Evolutionary conservation across 129 eudicot genomes (phyloP).

Genomic region (Centella asiatica): DNA sequence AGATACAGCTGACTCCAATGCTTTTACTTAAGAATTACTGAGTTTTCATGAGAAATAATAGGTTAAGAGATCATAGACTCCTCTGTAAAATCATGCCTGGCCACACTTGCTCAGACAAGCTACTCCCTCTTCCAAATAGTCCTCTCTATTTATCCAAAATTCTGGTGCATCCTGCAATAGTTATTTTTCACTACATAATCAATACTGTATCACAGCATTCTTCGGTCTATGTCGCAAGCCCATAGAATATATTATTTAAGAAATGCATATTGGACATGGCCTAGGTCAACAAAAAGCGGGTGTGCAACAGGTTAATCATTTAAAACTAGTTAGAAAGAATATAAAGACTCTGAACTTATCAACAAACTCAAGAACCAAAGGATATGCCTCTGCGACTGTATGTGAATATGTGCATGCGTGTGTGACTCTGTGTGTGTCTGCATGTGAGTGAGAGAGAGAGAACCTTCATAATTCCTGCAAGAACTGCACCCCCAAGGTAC

Average conservation of each 20-base stretch:
- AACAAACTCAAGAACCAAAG: not conserved
- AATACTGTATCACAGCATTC: not conserved
- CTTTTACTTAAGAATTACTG: not conserved
- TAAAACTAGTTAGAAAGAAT: not conserved
- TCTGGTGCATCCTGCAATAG: conserved; percentile 94
- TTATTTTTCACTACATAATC: not conserved
- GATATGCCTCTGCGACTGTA: not conserved
- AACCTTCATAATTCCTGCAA: conserved; percentile 99
- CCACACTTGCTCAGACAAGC: conserved; percentile 90
- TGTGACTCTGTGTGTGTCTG: not conserved
- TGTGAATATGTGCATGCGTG: conserved; percentile 1
- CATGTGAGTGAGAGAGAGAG: not conserved
- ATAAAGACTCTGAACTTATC: too few species aligned
- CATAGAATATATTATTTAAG: not conserved
- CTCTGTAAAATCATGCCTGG: conserved; percentile 24
- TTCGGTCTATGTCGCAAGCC: not conserved
- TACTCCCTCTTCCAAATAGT: conserved; percentile 94
- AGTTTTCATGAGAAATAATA: not conserved
- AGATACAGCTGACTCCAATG: not conserved
- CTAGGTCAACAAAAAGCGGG: not conserved
- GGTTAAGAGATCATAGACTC: not conserved
- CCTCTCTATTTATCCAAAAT: conserved; percentile 91
- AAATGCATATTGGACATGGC: not conserved
- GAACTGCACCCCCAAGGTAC: conserved; percentile 98
- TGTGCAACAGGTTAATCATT: not conserved